These are phyloP conservation scores for Geoglossum cookeanum DNA, from an alignment of 2,329 filamentous ascomycete species.

Conservation along the genomic window DNA sequence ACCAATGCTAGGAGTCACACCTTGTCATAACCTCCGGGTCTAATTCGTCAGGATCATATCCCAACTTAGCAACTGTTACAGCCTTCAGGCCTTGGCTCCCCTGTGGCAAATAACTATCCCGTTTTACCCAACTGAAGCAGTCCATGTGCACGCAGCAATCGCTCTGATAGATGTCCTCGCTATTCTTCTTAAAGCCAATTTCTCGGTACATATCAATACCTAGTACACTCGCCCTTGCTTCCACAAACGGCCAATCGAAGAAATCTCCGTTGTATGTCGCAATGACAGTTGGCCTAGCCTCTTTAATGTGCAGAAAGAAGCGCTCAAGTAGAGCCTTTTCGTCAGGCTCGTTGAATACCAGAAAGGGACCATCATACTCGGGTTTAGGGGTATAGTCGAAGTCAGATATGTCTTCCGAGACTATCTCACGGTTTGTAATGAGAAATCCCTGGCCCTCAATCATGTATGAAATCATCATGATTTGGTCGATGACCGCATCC, in stretches of 20 bases:
- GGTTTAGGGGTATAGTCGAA: slow-evolving; percentile 97
- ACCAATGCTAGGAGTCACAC: neutral
- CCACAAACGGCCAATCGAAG: slow-evolving; percentile 99
- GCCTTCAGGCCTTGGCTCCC: slow-evolving; percentile 94
- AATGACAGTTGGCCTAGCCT: slow-evolving; percentile 85
- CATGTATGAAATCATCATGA: slow-evolving; percentile 99
- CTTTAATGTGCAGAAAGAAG: slow-evolving; percentile 91
- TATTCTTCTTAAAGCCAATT: slow-evolving; percentile 91
- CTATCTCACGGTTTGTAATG: slow-evolving; percentile 94
- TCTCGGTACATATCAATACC: slow-evolving; percentile 99
- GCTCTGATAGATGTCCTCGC: slow-evolving; percentile 89
- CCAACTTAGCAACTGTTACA: slow-evolving; percentile 91
- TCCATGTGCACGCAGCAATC: slow-evolving; percentile 97
- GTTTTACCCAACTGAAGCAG: slow-evolving; percentile 96
- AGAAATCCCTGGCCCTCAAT: slow-evolving; percentile 96
- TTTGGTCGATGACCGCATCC: slow-evolving; percentile 80
- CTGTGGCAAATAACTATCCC: slow-evolving; percentile 93
- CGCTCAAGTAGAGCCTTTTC: slow-evolving; percentile 75
- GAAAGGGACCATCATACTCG: slow-evolving; percentile 86
- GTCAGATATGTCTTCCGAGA: slow-evolving; percentile 90
- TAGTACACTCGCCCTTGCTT: slow-evolving; percentile 76
- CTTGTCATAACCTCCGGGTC: slow-evolving; percentile 96
- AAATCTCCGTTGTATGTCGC: slow-evolving; percentile 99
- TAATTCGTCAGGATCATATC: slow-evolving; percentile 94
- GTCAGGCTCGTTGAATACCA: slow-evolving; percentile 95